Evolutionary conservation across 345 rosid genomes (phyloP).

Genomic region (Sisymbrium irio): DNA sequence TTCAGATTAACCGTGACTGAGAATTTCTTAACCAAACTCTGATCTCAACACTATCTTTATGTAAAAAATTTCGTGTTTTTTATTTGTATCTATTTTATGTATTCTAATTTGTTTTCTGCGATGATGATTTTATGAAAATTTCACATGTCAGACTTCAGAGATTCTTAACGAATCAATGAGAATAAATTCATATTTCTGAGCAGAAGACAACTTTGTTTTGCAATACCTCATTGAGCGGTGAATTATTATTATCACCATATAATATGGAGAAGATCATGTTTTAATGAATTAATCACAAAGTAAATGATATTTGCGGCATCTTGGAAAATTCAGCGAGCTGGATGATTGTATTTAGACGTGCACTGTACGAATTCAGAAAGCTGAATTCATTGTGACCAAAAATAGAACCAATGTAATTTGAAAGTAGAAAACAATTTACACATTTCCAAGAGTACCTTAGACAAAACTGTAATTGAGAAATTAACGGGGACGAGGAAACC

Average conservation of each 20-base stretch:
- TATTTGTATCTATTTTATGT: rapidly evolving
- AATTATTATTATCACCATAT: not conserved
- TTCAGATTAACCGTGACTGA: constrained; percentile 39
- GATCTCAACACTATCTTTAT: constrained; percentile 9
- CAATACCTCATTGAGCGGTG: not conserved
- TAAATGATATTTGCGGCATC: not conserved
- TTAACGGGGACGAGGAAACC: too few relatives aligned
- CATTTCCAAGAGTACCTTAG: too few relatives aligned
- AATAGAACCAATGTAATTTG: too few relatives aligned
- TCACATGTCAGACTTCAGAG: constrained; percentile 44
- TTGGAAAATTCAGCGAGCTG: too few relatives aligned
- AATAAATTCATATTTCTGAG: constrained; percentile 34
- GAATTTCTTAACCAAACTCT: constrained; percentile 31
- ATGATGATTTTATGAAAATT: constrained; percentile 31
- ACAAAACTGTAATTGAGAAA: too few relatives aligned
- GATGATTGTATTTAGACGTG: too few relatives aligned
- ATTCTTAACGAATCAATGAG: constrained; percentile 33
- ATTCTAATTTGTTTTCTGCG: not conserved
- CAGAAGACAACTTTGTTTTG: not conserved
- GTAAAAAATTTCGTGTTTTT: too few relatives aligned
- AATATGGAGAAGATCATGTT: not conserved
- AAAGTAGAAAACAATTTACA: too few relatives aligned
- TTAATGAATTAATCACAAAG: not conserved
- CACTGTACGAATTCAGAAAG: too few relatives aligned
- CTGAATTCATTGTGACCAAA: too few relatives aligned